Evolutionary conservation across 148 eudicot genomes (phyloP).

Genomic region (Spergularia marina): DNA sequence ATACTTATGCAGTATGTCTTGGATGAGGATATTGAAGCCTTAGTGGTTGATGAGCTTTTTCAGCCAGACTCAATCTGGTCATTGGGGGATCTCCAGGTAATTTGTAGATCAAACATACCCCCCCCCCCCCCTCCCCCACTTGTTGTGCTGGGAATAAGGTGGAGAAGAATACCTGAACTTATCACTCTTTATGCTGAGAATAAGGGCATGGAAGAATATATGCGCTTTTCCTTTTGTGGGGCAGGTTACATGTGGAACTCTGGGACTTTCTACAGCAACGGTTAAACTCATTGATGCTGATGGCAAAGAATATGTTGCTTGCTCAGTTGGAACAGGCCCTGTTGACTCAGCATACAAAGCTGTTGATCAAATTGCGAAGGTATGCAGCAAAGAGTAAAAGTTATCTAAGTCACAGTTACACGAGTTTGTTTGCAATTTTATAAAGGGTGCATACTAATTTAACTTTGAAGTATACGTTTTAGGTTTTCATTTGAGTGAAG

Average conservation of each 20-base stretch:
- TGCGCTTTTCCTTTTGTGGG: too few species aligned
- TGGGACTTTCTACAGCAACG: conserved; percentile 91
- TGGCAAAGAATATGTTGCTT: conserved; percentile 66
- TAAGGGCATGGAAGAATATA: too few species aligned
- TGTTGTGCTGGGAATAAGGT: too few species aligned
- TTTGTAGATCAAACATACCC: not conserved
- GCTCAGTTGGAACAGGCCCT: conserved; percentile 90
- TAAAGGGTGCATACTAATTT: not conserved
- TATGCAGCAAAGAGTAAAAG: conserved; percentile 15
- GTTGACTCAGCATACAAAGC: conserved; percentile 98
- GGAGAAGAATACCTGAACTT: too few species aligned
- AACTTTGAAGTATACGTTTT: too few species aligned
- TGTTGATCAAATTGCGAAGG: conserved; percentile 81
- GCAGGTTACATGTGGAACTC: conserved; percentile 90
- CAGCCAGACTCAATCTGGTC: conserved; percentile 91
- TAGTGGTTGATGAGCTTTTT: conserved; percentile 79
- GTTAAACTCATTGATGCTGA: conserved; percentile 70
- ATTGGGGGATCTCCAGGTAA: conserved; percentile 86
- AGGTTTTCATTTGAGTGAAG: too few species aligned
- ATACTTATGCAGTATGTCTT: conserved; percentile 47
- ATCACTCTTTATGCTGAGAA: too few species aligned
- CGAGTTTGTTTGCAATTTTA: not conserved
- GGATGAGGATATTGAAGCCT: conserved; percentile 86
- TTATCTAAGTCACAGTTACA: not conserved
- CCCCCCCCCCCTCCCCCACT: not conserved